Evolutionary conservation across 148 eudicot genomes (phyloP).

Genomic region (Rheum nobile): DNA sequence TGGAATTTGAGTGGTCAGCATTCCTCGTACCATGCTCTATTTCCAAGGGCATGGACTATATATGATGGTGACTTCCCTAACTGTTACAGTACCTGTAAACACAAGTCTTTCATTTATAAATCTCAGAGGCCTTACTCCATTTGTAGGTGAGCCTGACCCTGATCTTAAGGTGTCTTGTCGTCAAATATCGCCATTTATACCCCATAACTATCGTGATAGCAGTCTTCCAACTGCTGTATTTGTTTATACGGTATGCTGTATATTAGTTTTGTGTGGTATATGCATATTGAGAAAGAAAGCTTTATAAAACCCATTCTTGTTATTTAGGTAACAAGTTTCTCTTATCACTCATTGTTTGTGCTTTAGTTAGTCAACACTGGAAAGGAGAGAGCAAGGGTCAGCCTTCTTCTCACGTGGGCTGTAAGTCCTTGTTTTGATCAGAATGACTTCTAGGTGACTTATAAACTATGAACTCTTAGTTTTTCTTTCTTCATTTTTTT

Average conservation of each 20-base stretch:
- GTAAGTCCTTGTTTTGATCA: slow-evolving; percentile 34
- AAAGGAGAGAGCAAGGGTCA: slow-evolving; percentile 94
- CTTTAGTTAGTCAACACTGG: slow-evolving; percentile 88
- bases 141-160: slow-evolving; percentile 96
- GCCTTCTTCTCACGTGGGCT: slow-evolving; percentile 97
- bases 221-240: slow-evolving; percentile 94
- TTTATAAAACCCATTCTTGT: not conserved
- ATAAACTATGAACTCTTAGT: not conserved
- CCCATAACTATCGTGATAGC: slow-evolving; percentile 90
- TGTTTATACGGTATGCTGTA: slow-evolving; percentile 70
- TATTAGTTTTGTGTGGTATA: not conserved
- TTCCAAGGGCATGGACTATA: slow-evolving; percentile 97
- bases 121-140: not conserved
- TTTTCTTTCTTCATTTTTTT: slow-evolving; percentile 7
- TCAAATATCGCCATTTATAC: slow-evolving; percentile 95
- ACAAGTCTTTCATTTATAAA: not conserved
- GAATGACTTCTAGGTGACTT: not conserved
- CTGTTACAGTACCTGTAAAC: not conserved
- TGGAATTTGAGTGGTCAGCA: slow-evolving; percentile 98
- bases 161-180: slow-evolving; percentile 95
- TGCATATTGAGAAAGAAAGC: not conserved
- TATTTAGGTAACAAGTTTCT: not conserved
- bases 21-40: slow-evolving; percentile 94
- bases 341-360: slow-evolving; percentile 9
- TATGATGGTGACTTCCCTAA: slow-evolving; percentile 59